Evolutionary conservation across 306 rosid genomes (phyloP).

Genomic region (Fagus crenata): DNA sequence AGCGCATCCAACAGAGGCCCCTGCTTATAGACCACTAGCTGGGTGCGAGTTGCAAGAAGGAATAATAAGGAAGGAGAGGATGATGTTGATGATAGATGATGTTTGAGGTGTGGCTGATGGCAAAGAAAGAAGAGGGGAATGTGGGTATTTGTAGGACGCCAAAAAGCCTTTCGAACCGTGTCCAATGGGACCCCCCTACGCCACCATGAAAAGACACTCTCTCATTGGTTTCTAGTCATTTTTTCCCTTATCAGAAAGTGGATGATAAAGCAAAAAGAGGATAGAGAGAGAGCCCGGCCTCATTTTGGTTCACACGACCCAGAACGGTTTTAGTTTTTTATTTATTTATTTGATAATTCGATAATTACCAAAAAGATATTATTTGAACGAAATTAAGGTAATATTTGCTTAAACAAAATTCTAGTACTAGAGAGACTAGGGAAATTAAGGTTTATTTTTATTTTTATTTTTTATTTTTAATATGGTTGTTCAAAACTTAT

Average conservation of each 20-base stretch:
- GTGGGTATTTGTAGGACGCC: conserved; percentile 73
- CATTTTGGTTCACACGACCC: not conserved
- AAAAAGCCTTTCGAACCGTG: conserved; percentile 56
- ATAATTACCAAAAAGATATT: too few species aligned
- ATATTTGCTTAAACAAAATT: too few species aligned
- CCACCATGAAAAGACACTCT: conserved; percentile 43
- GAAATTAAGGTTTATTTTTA: too few species aligned
- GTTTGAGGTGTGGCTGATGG: conserved; percentile 51
- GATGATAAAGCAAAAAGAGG: not conserved
- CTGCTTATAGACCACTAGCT: conserved; percentile 49
- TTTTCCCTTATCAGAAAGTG: conserved; percentile 11
- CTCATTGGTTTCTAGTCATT: conserved; percentile 17
- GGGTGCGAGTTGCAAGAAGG: conserved; percentile 48
- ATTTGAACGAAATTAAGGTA: too few species aligned
- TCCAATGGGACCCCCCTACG: conserved; percentile 65
- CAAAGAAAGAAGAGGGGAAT: conserved; percentile 29
- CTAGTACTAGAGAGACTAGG: too few species aligned
- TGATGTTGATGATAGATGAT: conserved; percentile 22
- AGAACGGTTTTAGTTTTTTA: too few species aligned
- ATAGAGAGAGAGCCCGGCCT: not conserved
- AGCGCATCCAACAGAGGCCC: conserved; percentile 51
- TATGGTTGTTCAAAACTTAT: too few species aligned
- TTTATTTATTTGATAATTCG: too few species aligned
- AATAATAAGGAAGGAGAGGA: conserved; percentile 7
- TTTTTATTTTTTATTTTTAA: too few species aligned